These are phyloP conservation scores for Albophoma yamanashiensis DNA, from an alignment of 2,329 filamentous ascomycete species.

Conservation along the genomic window DNA sequence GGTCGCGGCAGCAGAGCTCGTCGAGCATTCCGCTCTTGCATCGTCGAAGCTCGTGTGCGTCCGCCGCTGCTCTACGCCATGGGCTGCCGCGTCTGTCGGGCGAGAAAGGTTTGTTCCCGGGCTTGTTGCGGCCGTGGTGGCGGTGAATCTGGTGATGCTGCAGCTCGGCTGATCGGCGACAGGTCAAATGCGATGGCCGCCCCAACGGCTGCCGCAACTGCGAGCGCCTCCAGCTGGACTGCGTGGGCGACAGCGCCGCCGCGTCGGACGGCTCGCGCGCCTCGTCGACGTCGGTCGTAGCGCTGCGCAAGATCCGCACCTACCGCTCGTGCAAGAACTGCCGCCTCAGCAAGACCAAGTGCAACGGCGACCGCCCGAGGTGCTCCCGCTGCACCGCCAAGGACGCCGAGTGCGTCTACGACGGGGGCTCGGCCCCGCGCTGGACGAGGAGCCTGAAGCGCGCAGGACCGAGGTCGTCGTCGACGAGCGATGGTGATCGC, in stretches of 20 bases:
- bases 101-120: slow-evolving; percentile 22
- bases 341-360: slow-evolving; percentile 30
- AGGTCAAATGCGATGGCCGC: slow-evolving; percentile 32
- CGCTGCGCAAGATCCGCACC: slow-evolving; percentile 27
- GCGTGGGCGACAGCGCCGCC: slow-evolving; percentile 24
- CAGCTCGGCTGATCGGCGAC: not conserved
- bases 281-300: slow-evolving; percentile 15
- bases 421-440: slow-evolving; percentile 24
- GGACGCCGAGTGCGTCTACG: slow-evolving; percentile 25
- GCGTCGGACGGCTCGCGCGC: slow-evolving; percentile 8
- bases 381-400: slow-evolving; percentile 24
- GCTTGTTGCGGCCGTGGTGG: not conserved
- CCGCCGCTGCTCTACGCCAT: slow-evolving; percentile 11
- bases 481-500: not conserved
- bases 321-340: slow-evolving; percentile 29
- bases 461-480: not conserved
- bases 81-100: slow-evolving; percentile 29
- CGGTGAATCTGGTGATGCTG: too few relatives aligned
- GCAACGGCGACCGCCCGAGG: slow-evolving; percentile 27
- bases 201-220: slow-evolving; percentile 30
- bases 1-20: not conserved
- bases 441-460: slow-evolving; percentile 23
- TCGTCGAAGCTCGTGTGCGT: not conserved
- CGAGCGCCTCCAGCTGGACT: slow-evolving; percentile 30
- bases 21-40: not conserved